Base-by-base conservation (phyloP, 2,329 filamentous ascomycete species). In the Bipolaris oryzae region DNA sequence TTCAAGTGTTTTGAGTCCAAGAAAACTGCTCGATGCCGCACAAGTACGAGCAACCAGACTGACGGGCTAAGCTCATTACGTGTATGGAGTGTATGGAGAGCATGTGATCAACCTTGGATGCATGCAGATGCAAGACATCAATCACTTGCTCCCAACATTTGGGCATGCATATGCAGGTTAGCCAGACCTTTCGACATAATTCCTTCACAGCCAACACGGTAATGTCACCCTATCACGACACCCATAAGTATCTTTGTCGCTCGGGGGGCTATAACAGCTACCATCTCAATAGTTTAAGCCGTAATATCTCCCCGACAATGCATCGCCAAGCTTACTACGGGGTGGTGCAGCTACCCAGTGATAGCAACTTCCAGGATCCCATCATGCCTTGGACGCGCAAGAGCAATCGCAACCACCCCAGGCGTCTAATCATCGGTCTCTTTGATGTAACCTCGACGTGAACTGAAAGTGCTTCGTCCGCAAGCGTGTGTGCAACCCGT, bases 101-200 rank as follows among this genome's bases (percentile, higher is more conserved):
- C 62, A 65, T 60, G 58, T 62, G 58, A 63, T 51, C 49, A 50
- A 25, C 43, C 34, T 34, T 31, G 13, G 35, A 62, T 65, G 62
- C 62, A 66, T 65, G 55, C 59, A 58, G 34, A 48, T 39, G 54
- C 47, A 52, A 46, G 44, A 46, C 37, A 51, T 50, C 48, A 42
- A 42, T 51, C 51, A 61, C 44, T 49, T 13, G 16, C 23, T 46
- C 25, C 45, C 44, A 50, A 60, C 35, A 51, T 15, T 44, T 47
- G 45, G 54, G 34, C 44, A 33, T 57, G 59, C 59, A 56, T 56
- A 59, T 61, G 56, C 59, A 59, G 33, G 51, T 59, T 51, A 61
- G 44, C 49, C 53, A 49, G 55, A 21, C 33, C 4, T n/a, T 39
- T 6, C 48, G 39, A 58, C 21, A 38, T 44, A 39, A 37, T 43